Conservation (phyloP, 1,284 basidiomycete species). For the Xanthoconium separans region DNA sequence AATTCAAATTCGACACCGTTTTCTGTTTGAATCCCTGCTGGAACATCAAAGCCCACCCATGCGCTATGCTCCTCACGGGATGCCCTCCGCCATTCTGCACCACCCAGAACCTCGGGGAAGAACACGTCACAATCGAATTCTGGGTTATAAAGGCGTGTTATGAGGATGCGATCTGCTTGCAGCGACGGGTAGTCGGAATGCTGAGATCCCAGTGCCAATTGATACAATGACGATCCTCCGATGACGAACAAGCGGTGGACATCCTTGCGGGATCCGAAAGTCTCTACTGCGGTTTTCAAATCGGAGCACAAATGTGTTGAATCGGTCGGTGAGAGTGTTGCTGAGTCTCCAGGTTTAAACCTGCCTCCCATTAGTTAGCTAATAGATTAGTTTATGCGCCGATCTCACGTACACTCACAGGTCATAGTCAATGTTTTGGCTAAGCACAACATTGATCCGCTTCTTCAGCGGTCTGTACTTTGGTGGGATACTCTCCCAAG, state of each 20-base stretch:
- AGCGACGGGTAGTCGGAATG: conserved; percentile 29
- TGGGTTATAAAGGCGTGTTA: conserved; percentile 82
- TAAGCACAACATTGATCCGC: conserved; percentile 83
- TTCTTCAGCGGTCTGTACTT: conserved; percentile 83
- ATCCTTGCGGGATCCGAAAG: conserved; percentile 17
- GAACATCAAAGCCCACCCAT: conserved; percentile 80
- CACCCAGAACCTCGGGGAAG: conserved; percentile 70
- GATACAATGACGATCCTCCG: conserved; percentile 87
- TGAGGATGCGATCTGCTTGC: conserved; percentile 73
- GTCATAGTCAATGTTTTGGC: conserved; percentile 58
- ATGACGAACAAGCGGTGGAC: conserved; percentile 76
- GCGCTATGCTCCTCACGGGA: conserved; percentile 61
- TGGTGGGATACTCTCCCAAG: conserved; percentile 96
- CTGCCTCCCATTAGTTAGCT: conserved; percentile 13
- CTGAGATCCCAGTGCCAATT: conserved; percentile 43
- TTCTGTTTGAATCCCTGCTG: conserved; percentile 75
- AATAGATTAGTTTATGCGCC: neutral
- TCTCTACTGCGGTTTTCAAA: conserved; percentile 22
- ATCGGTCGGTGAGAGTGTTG: neutral
- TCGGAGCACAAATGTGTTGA: conserved; percentile 17
- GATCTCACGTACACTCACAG: no score
- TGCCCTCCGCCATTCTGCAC: conserved; percentile 54
- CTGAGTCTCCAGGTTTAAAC: conserved; percentile 6
- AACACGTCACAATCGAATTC: conserved; percentile 86
- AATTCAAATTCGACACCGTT: conserved; percentile 83